Conservation (phyloP, 2,329 filamentous ascomycete species). For the Penicillium nordicum region DNA sequence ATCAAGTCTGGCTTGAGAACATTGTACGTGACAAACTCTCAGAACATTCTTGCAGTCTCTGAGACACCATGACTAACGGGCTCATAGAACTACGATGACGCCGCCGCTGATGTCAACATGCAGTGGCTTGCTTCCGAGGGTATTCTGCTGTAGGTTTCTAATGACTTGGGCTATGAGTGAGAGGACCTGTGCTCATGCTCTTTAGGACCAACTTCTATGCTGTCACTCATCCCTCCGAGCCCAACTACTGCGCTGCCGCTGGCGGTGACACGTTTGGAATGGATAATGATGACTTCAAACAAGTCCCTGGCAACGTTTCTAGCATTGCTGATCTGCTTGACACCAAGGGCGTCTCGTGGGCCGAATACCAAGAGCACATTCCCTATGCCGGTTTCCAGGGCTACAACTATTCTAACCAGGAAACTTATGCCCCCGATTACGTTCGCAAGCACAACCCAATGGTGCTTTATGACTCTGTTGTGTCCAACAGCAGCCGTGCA, state of each 20-base stretch:
- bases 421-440: conserved; percentile 67
- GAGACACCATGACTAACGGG: background rate
- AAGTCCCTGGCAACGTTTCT: conserved; percentile 59
- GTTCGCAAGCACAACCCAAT: conserved; percentile 76
- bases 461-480: conserved; percentile 65
- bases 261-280: conserved; percentile 73
- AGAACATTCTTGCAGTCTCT: background rate
- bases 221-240: conserved; percentile 69
- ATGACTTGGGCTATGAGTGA: background rate
- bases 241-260: conserved; percentile 69
- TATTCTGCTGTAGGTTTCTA: conserved; percentile 50
- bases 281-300: conserved; percentile 62
- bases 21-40: conserved; percentile 45
- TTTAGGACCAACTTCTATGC: conserved; percentile 52
- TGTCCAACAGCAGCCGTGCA: conserved; percentile 56
- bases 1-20: conserved; percentile 75
- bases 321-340: conserved; percentile 68
- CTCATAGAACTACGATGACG: conserved; percentile 56
- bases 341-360: conserved; percentile 63
- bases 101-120: conserved; percentile 53
- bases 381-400: conserved; percentile 73
- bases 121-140: conserved; percentile 44
- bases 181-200: background rate
- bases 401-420: conserved; percentile 59
- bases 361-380: conserved; percentile 72